A percentile compares a stretch with the other conserved stretches of the same genome.
Evolutionary conservation across 352 stramenopile genomes (phyloP).

Genomic region (Phytophthora foliorum): DNA sequence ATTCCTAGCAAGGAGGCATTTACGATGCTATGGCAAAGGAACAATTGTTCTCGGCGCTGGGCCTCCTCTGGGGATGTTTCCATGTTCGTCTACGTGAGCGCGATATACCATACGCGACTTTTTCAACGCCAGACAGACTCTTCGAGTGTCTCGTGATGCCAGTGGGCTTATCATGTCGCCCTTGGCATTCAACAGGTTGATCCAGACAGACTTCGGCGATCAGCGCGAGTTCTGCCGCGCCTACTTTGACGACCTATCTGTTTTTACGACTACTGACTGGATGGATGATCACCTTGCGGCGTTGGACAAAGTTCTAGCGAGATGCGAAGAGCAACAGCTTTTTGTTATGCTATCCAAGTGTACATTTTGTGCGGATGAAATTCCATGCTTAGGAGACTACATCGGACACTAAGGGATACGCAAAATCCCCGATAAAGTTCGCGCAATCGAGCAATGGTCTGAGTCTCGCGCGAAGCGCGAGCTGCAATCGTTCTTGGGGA

Average conservation of each 20-base stretch:
- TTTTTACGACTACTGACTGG: neutral
- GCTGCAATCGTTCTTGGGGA: neutral
- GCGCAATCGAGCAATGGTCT: neutral
- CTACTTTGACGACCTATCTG: slow-evolving; percentile 17
- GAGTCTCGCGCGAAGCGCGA: neutral
- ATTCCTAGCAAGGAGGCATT: slow-evolving; percentile 1
- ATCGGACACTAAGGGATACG: neutral
- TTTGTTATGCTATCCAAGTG: slow-evolving; percentile 27
- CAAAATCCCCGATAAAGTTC: neutral
- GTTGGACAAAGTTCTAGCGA: neutral
- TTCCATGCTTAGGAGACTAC: slow-evolving; percentile 1
- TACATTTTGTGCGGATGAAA: slow-evolving; percentile 8
- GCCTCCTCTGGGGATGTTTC: slow-evolving; percentile 3
- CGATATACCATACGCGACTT: slow-evolving; percentile 1
- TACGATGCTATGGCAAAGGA: slow-evolving; percentile 4
- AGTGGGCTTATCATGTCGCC: slow-evolving; percentile 1
- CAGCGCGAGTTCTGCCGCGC: neutral
- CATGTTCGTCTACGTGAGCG: neutral
- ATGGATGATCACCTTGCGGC: neutral
- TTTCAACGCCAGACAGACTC: neutral
- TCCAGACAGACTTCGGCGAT: neutral
- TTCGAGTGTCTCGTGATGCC: slow-evolving; percentile 13
- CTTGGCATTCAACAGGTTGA: neutral
- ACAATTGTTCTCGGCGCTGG: neutral
- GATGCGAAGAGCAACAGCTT: neutral